Evolutionary conservation across 2,329 filamentous ascomycete genomes (phyloP), one percentile per base, ranked within the genome.

Genomic region (Xylaria sp.): DNA sequence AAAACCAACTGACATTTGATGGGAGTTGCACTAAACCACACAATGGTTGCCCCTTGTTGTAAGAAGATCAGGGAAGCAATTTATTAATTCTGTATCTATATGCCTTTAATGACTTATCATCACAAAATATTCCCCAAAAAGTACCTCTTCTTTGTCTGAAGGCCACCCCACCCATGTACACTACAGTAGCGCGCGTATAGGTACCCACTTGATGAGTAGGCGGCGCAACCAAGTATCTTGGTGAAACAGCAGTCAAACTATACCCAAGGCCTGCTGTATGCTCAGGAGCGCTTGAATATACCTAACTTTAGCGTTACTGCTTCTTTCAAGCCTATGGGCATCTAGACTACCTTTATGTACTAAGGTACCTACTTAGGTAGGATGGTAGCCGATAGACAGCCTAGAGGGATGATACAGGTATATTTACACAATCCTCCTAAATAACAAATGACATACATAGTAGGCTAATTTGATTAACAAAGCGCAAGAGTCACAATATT

Each of bases 241-340:
- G 50, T 68, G 65, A 68, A 63, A 68, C 65, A 55, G 35, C 18
- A 35, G 44, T 59, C 60, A 63, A 62, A 59, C 65, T n/a, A 25
- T 44, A 29, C 60, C 32, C 25, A 51, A 51, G 18, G 29, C 5
- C 29, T 9, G 29, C 29, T 32, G 32, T 35, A 35, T 35, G 10
- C 10, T 35, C 32, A 35, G 32, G 32, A 35, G 32, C 32, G 8
- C 32, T 35, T 35, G 32, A 35, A 35, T 35, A 10, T 6, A 6
- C 10, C 10, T 1, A 10, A 35, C 8, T 6, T 35, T 35, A 35
- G 6, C 8, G 2, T 10, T 35, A 35, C 10, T 35, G 6, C 32
- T 35, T 35, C 32, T 35, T 10, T 35, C 32, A 35, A 35, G 32
- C 32, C 8, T 35, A 35, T 35, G 10, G 32, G 8, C 32, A 35